These are phyloP conservation scores for Cyberlindnera galapagoensis DNA, from an alignment of 805 yeast species.

Conservation along the genomic window DNA sequence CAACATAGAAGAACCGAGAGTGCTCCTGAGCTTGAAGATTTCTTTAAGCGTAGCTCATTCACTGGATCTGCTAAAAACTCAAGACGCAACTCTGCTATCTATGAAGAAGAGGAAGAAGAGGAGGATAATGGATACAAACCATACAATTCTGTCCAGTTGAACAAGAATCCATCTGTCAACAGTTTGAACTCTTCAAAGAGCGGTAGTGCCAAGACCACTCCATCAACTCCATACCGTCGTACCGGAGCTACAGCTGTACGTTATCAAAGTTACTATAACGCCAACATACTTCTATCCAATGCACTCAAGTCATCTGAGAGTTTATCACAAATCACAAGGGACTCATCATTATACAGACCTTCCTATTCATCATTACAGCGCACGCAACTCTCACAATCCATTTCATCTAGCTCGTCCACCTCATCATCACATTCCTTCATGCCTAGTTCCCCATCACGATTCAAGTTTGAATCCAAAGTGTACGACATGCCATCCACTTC, in stretches of 20 bases:
- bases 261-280: constrained; percentile 43
- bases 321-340: constrained; percentile 12
- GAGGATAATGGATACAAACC: constrained; percentile 17
- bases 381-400: constrained; percentile 8
- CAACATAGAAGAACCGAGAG: constrained; percentile 49
- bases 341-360: constrained; percentile 13
- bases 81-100: constrained; percentile 24
- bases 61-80: constrained; percentile 8
- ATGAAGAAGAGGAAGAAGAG: constrained; percentile 28
- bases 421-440: constrained; percentile 12
- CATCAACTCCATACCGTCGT: constrained; percentile 25
- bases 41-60: constrained; percentile 17
- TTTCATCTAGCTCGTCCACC: constrained; percentile 14
- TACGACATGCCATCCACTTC: constrained; percentile 28
- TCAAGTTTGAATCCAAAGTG: constrained; percentile 31
- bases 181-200: constrained; percentile 13
- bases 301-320: constrained; percentile 37
- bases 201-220: constrained; percentile 14
- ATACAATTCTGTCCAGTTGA: constrained; percentile 5
- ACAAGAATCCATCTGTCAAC: constrained; percentile 18
- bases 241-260: constrained; percentile 41
- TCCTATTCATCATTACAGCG: constrained; percentile 19
- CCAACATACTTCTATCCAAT: constrained; percentile 35
- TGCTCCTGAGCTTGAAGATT: constrained; percentile 45
- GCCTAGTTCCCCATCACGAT: constrained; percentile 20